These are phyloP conservation scores for Hymenoscyphus albidus DNA, from an alignment of 2,329 filamentous ascomycete genomes.

Conservation along the genomic window DNA sequence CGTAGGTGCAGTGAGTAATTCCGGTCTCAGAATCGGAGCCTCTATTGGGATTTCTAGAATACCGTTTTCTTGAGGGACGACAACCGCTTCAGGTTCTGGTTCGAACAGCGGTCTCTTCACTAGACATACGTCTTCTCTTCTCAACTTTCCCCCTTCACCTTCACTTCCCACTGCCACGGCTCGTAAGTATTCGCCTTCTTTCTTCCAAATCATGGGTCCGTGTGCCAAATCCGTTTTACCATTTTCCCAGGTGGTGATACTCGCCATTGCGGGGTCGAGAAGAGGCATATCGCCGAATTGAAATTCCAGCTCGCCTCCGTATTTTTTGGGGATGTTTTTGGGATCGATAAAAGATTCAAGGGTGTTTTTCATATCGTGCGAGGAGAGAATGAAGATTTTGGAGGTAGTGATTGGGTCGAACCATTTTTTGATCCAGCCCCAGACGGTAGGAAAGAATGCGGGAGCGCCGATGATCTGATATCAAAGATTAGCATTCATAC, in stretches of 20 bases:
- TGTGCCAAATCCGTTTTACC: conserved; percentile 50
- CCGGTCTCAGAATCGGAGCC: background rate
- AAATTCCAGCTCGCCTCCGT: conserved; percentile 84
- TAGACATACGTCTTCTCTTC: conserved; percentile 38
- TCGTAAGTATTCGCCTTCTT: conserved; percentile 40
- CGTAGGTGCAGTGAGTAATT: conserved; percentile 17
- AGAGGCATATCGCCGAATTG: conserved; percentile 71
- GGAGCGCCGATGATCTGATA: conserved; percentile 79
- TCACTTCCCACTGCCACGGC: conserved; percentile 51
- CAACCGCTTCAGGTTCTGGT: background rate
- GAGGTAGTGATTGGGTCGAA: conserved; percentile 91
- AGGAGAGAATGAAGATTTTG: conserved; percentile 87
- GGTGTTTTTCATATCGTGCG: conserved; percentile 69
- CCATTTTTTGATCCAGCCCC: conserved; percentile 95
- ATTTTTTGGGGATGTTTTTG: conserved; percentile 80
- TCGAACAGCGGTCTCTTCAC: conserved; percentile 17
- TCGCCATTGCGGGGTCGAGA: conserved; percentile 60
- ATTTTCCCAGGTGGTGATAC: conserved; percentile 49
- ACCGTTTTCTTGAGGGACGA: conserved; percentile 1
- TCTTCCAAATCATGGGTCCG: conserved; percentile 55
- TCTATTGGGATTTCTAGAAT: conserved; percentile 9
- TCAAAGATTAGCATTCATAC: conserved; percentile 10
- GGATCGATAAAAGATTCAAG: conserved; percentile 78
- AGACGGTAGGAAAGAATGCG: conserved; percentile 85
- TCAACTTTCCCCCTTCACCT: conserved; percentile 40